These are phyloP conservation scores for Saccharomycopsis microspora DNA, from an alignment of 805 yeast species.

Conservation along the genomic window DNA sequence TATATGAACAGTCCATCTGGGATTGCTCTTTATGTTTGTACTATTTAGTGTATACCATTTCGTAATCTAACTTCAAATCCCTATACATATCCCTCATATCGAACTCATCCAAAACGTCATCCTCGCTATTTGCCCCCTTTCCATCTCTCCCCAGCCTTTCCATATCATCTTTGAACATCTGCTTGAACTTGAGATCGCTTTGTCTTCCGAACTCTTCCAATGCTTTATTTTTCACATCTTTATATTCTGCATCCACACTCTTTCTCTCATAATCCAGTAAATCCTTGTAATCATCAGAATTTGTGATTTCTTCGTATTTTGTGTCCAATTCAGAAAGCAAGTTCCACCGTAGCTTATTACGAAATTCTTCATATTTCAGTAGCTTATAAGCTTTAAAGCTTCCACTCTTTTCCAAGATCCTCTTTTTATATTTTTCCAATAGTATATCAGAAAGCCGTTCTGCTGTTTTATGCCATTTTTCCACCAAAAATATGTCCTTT, in stretches of 20 bases:
- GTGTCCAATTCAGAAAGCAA: constrained; percentile 6
- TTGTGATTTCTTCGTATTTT: constrained; percentile 6
- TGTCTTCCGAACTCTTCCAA: constrained; percentile 7
- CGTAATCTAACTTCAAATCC: constrained; percentile 12
- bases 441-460: constrained; percentile 1
- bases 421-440: constrained; percentile 4
- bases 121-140: constrained; percentile 6
- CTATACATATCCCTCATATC: constrained; percentile 14
- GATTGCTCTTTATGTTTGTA: too few species aligned
- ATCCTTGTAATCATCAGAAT: constrained; percentile 3
- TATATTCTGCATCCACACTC: constrained; percentile 7
- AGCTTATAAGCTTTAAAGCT: constrained; percentile 11
- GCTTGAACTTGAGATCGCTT: constrained; percentile 9
- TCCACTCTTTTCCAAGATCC: constrained; percentile 11
- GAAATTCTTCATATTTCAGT: constrained; percentile 11
- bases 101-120: constrained; percentile 14
- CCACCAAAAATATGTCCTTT: constrained; percentile 6
- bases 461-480: constrained; percentile 10
- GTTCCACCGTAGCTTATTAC: constrained; percentile 7
- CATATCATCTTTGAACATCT: constrained; percentile 14
- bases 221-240: constrained; percentile 3
- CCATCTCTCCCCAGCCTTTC: neutral
- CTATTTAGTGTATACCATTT: too few species aligned
- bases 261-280: constrained; percentile 11
- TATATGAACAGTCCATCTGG: too few species aligned